Evolutionary conservation across 176 grass and related monocot species (phyloP), one percentile per base, ranked within the genome.

Genomic region (Guadua angustifolia): DNA sequence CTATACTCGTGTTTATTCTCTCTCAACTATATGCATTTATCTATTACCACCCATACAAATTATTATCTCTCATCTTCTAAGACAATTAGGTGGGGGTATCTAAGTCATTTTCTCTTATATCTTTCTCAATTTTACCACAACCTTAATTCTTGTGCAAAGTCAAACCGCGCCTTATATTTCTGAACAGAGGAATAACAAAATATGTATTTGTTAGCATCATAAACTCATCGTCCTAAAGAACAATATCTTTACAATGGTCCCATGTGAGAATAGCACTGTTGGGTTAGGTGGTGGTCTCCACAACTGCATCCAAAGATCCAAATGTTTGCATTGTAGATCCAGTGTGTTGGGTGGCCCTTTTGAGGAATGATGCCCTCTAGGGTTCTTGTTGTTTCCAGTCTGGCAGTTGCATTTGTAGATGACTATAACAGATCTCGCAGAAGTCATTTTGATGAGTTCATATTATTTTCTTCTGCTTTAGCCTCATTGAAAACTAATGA

Each of bases 231-330:
- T 82, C 77, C 73, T 77, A 85, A 77, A 77, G 73, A 86, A 82
- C 88, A 90, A 72, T 86, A 86, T 86, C 55, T 82, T 78, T 56
- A 72, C 46, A 57, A 52, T 78, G 60, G 55, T 83, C 79, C 74
- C 88, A 86, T 90, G 88, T 86, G 84, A 86, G 85, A 55, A 59
- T 61, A 46, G 16, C n/a, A 78, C 58, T 83, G 66, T 72, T 79
- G 49, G 49, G 74, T 83, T 86, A 79, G 88, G 74, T 86, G 51
- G 73, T 86, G 66, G 66, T 90, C 74, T 90, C 88, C 50, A 67
- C 47, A 83, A 50, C 56, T 79, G 73, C 83, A 79, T 65, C 32
- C 67, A 25, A 74, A 86, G 57, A 82, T 90, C 74, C 79, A 78
- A 55, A 58, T 49, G 36, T 60, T 73, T 50, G 51, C 79, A 86